These are phyloP conservation scores for Cytospora piceae DNA, from an alignment of 2,329 filamentous ascomycete genomes.

Conservation along the genomic window DNA sequence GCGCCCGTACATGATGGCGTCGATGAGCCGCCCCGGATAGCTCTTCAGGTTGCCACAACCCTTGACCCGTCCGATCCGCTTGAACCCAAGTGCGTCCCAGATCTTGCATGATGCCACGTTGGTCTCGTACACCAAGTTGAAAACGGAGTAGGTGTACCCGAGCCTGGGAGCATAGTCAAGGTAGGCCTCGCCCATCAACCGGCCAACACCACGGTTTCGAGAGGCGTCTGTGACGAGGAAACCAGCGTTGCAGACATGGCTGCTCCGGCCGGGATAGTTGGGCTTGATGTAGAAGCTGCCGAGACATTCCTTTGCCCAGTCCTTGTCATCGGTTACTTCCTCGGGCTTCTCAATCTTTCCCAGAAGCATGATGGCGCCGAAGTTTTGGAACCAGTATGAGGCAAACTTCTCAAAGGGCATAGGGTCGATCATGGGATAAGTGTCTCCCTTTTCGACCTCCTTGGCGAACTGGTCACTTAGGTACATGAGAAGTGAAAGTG, in stretches of 20 bases:
- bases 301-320: constrained; percentile 81
- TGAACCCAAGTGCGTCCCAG: constrained; percentile 91
- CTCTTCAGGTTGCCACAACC: constrained; percentile 71
- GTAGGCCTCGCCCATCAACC: constrained; percentile 76
- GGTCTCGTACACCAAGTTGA: constrained; percentile 93
- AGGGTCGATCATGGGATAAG: constrained; percentile 83
- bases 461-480: constrained; percentile 83
- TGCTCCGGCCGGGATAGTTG: constrained; percentile 89
- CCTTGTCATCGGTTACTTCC: constrained; percentile 61
- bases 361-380: constrained; percentile 84
- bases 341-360: constrained; percentile 70
- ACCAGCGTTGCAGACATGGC: constrained; percentile 86
- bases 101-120: constrained; percentile 88
- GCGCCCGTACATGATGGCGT: constrained; percentile 78
- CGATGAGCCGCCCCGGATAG: constrained; percentile 69
- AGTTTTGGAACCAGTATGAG: constrained; percentile 89
- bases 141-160: constrained; percentile 90
- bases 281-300: constrained; percentile 95
- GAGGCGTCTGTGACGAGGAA: constrained; percentile 76
- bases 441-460: constrained; percentile 90
- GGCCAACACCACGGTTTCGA: constrained; percentile 74
- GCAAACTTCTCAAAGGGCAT: constrained; percentile 77
- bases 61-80: constrained; percentile 84
- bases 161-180: constrained; percentile 78
- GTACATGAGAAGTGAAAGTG: constrained; percentile 72